A percentile compares a stretch with the other conserved stretches of the same genome.
Evolutionary conservation across 2,329 filamentous ascomycete species (phyloP).

Genomic region (Paecilomyces sp.): DNA sequence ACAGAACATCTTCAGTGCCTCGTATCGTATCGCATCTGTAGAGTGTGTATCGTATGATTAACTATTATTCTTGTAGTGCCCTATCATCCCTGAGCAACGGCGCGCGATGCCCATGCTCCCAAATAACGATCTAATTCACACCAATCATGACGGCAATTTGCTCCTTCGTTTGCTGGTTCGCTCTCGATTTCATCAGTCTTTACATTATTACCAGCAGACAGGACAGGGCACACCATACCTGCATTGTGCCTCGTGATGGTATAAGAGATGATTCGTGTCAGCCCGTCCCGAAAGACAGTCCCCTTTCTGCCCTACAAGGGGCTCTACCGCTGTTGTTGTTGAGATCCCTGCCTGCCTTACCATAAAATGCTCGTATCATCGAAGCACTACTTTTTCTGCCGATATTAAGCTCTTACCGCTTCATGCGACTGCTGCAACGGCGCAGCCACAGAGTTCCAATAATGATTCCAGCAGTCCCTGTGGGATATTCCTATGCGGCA

Average conservation of each 20-base stretch:
- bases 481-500: background rate
- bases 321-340: background rate
- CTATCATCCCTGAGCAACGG: too few relatives aligned
- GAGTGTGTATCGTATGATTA: too few relatives aligned
- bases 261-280: background rate
- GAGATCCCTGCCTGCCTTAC: background rate
- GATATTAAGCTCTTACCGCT: background rate
- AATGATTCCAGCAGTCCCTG: background rate
- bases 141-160: too few relatives aligned
- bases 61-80: too few relatives aligned
- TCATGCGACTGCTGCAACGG: background rate
- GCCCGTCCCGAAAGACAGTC: background rate
- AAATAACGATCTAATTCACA: too few relatives aligned
- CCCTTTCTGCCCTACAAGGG: background rate
- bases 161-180: background rate
- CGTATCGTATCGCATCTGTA: background rate
- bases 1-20: background rate
- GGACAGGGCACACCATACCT: too few relatives aligned
- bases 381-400: background rate
- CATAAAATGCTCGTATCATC: too few relatives aligned
- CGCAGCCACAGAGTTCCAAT: background rate
- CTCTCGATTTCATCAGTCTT: background rate
- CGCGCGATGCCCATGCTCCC: too few relatives aligned
- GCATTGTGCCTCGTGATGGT: background rate
- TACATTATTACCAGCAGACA: background rate